These are phyloP conservation scores for Wickerhamomyces kurtzmanii DNA, from an alignment of 805 yeast genomes.

Conservation along the genomic window DNA sequence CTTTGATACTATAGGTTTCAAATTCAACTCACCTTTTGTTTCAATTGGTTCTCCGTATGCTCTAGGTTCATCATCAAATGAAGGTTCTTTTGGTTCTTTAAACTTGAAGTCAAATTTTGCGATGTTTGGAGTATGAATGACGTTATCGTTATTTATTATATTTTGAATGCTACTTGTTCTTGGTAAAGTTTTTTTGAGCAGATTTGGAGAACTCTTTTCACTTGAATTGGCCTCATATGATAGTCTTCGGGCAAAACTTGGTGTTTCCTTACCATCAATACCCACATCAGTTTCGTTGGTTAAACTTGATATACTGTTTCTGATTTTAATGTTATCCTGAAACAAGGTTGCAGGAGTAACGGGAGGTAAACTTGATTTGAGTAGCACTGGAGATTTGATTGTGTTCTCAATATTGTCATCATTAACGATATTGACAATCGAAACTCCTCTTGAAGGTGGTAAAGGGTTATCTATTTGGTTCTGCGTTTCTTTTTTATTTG, in stretches of 20 bases:
- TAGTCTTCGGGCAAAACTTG: slow-evolving; percentile 21
- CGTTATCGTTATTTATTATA: slow-evolving; percentile 7
- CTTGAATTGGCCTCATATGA: slow-evolving; percentile 13
- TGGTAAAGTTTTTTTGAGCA: slow-evolving; percentile 10
- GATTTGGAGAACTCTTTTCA: slow-evolving; percentile 15
- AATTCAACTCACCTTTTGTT: neutral
- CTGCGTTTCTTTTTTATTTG: slow-evolving; percentile 7
- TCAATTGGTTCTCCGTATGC: neutral
- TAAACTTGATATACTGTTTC: slow-evolving; percentile 17
- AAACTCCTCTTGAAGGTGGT: neutral
- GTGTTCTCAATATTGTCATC: neutral
- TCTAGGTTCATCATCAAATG: slow-evolving; percentile 1
- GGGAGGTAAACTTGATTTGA: slow-evolving; percentile 1
- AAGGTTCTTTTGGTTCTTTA: slow-evolving; percentile 6
- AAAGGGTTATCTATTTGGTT: slow-evolving; percentile 4
- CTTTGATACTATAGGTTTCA: no score
- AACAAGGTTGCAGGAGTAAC: slow-evolving; percentile 3
- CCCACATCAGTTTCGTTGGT: slow-evolving; percentile 39
- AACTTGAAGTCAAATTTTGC: no score
- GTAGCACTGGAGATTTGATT: slow-evolving; percentile 7
- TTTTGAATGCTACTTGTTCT: slow-evolving; percentile 10
- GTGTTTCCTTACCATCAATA: slow-evolving; percentile 28
- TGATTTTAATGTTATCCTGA: slow-evolving; percentile 7
- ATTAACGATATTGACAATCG: slow-evolving; percentile 1
- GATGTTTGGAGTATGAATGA: slow-evolving; percentile 3